Base-by-base conservation (phyloP, 139 green algal species). In the Coccomyxa sp. region DNA sequence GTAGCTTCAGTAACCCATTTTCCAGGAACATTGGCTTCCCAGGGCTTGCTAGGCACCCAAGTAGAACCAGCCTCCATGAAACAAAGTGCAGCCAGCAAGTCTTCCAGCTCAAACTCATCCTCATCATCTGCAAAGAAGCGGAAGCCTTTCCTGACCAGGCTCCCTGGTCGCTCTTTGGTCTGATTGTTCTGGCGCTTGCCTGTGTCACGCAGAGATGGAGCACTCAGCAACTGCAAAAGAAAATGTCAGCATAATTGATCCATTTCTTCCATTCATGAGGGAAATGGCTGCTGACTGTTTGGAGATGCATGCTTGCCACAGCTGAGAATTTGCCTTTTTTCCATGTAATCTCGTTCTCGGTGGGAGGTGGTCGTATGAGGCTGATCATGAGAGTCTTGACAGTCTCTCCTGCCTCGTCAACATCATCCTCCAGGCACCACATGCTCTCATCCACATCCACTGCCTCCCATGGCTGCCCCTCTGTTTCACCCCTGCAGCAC, bases 81-180 rank as follows among this genome's bases (percentile, higher is more conserved):
- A 66, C 85, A 88, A 63, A 92, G 31, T 4, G 88, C 91, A 78
- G 93, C 87, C 77, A 96, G 83, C 0, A 91, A 78, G 58, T 89
- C 83, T 66, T 94, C 89, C 38, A 96, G 85, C 25, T 66, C 81
- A 79, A 88, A 95, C 17, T 89, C 58, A 76, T 96, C 93, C 58
- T 95, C 88, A 67, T 96, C 92, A n/a, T 96, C 93, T 10, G 81
- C 78, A 81, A 96, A 96, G 76, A 94, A 94, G 28, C 92, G 80
- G 16, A 78, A 89, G 30, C 93, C 92, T 31, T 87, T 89, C 17
- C 84, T 10, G 14, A 79, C 17, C 74, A 84, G 57, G 27, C 83
- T 81, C 16, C 84, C 84, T 28, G 79, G 77, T 9, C 88, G 79
- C 63, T 84, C 77, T 30, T 83, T 76, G 10, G 81, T 66, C 28